Evolutionary conservation across 768 basidiomycete genomes (phyloP).

Genomic region (Boletus sp.): DNA sequence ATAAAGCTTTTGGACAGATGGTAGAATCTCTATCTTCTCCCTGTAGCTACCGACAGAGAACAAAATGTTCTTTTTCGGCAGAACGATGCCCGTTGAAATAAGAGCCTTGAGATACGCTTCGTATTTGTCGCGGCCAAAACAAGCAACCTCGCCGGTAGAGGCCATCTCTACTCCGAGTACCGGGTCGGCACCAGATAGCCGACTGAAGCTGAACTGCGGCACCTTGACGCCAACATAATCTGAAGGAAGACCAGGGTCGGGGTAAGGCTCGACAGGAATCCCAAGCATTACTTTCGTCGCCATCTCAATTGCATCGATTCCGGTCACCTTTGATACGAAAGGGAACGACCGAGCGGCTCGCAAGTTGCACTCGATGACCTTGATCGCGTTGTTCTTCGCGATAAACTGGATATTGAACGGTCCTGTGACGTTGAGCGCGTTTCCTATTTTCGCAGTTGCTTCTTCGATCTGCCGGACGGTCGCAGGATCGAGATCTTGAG

Average conservation of each 20-base stretch:
- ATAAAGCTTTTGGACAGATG: constrained; percentile 93
- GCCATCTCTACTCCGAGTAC: constrained; percentile 99
- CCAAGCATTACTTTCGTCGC: constrained; percentile 99
- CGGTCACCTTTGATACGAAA: constrained; percentile 98
- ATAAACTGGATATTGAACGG: constrained; percentile 99
- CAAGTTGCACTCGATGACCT: constrained; percentile 99
- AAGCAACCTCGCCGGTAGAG: constrained; percentile 98
- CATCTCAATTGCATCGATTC: constrained; percentile 97
- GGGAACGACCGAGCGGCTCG: constrained; percentile 98
- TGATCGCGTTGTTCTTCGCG: constrained; percentile 99
- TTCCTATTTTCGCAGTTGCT: constrained; percentile 96
- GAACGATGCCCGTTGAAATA: constrained; percentile 92
- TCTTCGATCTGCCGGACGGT: constrained; percentile 96
- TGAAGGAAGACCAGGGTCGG: constrained; percentile 78
- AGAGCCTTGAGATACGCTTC: constrained; percentile 98
- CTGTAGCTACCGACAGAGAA: constrained; percentile 96
- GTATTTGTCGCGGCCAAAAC: constrained; percentile 96
- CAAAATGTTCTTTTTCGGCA: constrained; percentile 96
- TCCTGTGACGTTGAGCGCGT: constrained; percentile 96
- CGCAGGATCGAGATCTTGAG: constrained; percentile 96
- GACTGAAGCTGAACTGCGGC: constrained; percentile 98
- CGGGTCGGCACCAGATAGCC: constrained; percentile 95
- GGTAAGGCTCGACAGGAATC: constrained; percentile 86
- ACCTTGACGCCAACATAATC: constrained; percentile 99
- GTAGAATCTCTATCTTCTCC: constrained; percentile 95